These are phyloP conservation scores for Penicillium goetzii DNA, from an alignment of 495 filamentous ascomycete genomes.

Conservation along the genomic window DNA sequence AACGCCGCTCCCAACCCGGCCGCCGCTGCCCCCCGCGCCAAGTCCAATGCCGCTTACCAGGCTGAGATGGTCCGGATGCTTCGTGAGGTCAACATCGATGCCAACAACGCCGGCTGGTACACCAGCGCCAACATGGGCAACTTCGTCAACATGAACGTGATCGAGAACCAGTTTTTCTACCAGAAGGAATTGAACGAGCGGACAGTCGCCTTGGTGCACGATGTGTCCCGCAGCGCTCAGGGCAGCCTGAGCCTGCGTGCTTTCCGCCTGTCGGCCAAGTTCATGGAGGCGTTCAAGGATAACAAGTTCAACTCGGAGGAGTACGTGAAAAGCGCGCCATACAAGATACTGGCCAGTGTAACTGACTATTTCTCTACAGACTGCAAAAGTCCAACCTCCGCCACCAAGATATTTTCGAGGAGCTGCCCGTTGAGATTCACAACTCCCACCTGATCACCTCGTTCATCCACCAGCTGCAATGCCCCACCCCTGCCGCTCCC, in stretches of 20 bases:
- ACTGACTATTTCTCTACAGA: conserved; percentile 48
- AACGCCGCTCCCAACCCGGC: conserved; percentile 74
- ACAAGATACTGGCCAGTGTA: conserved; percentile 4
- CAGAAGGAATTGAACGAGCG: conserved; percentile 90
- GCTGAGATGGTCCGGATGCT: conserved; percentile 97
- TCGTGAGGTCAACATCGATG: conserved; percentile 96
- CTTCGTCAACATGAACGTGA: conserved; percentile 90
- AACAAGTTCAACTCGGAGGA: conserved; percentile 94
- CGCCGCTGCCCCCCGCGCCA: conserved; percentile 86
- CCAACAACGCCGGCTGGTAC: conserved; percentile 98
- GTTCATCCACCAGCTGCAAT: conserved; percentile 86
- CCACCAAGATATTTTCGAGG: conserved; percentile 91
- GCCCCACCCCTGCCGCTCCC: conserved; percentile 58
- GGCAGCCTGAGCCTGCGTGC: conserved; percentile 88
- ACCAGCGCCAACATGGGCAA: conserved; percentile 98
- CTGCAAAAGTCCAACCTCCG: conserved; percentile 89
- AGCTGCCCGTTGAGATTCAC: conserved; percentile 90
- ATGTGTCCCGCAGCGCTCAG: conserved; percentile 90
- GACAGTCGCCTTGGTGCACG: conserved; percentile 93
- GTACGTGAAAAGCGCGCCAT: conserved; percentile 51
- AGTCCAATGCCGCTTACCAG: conserved; percentile 86
- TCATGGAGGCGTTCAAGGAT: conserved; percentile 94
- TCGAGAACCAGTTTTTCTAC: conserved; percentile 98
- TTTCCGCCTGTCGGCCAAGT: conserved; percentile 83
- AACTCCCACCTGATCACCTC: conserved; percentile 97